These are phyloP conservation scores for Blastobotrys serpentis DNA, from an alignment of 1,139 yeast genomes.

Conservation along the genomic window DNA sequence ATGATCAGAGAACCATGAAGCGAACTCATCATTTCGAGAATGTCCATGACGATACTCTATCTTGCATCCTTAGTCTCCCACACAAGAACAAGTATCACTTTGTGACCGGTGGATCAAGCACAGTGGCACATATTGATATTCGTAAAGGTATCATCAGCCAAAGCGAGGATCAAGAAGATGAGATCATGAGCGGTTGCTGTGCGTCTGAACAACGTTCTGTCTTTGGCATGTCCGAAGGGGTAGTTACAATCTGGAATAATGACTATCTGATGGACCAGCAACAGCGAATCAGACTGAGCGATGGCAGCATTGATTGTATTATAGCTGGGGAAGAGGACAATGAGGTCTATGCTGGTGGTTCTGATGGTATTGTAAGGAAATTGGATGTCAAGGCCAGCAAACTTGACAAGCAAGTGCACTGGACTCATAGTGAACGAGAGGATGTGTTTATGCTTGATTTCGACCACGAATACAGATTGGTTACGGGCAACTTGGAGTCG, in stretches of 20 bases:
- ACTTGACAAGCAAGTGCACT: conserved; percentile 47
- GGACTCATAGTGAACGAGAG: conserved; percentile 60
- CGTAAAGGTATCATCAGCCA: conserved; percentile 61
- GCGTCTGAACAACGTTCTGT: conserved; percentile 64
- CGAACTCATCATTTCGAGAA: conserved; percentile 43
- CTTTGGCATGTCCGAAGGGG: conserved; percentile 89
- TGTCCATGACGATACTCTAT: conserved; percentile 67
- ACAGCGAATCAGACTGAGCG: conserved; percentile 69
- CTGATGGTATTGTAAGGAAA: conserved; percentile 74
- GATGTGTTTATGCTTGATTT: conserved; percentile 75
- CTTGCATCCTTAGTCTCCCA: conserved; percentile 55
- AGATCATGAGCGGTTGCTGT: conserved; percentile 65
- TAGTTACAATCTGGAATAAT: conserved; percentile 86
- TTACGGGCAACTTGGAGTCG: conserved; percentile 80
- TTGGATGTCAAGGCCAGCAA: conserved; percentile 65
- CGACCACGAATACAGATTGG: conserved; percentile 73
- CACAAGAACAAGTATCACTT: conserved; percentile 77
- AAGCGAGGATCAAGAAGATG: conserved; percentile 92
- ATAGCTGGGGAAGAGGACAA: conserved; percentile 75
- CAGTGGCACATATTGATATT: conserved; percentile 74
- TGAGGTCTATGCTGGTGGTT: conserved; percentile 78
- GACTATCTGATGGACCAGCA: conserved; percentile 62
- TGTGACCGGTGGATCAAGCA: conserved; percentile 79
- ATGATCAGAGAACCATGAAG: conserved; percentile 53
- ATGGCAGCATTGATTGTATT: conserved; percentile 76